Evolutionary conservation across 202 grass and related monocot species (phyloP), one percentile per base, ranked within the genome.

Genomic region (Cymbopogon flexuosus): DNA sequence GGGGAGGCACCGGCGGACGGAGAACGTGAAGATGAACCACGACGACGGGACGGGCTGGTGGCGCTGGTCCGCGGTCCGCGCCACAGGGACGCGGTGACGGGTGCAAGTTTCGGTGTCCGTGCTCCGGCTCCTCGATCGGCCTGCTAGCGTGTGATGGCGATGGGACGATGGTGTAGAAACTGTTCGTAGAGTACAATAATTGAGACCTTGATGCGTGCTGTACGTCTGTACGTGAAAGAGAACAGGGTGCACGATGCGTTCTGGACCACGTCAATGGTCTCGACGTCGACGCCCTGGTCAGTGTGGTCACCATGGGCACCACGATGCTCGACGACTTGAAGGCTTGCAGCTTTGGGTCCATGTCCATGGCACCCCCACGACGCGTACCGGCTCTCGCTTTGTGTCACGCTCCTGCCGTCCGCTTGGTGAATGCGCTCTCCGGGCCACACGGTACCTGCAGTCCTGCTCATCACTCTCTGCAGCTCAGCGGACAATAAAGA

Each of bases 1-100:
- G 79, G 83, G 83, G 4, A 86, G 16, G 9, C 90, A 80, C 13
- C 21, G 8, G 10, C 37, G 70, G 40, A 70, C 68, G 16, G 89
- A 77, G 83, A 31, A 63, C 8, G 21, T 76, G 1, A 77, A 29
- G 54, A 88, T 88, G 87, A 83, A 86, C 40, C 40, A 39, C 12
- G 73, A 85, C 31, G 27, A 27, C 27, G 87, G 78, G 27, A 27
- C 27, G 87, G 78, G 0, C 78, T 78, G 73, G 51, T 82, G 73
- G 79, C 63, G 0, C 47, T 89, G 61, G 43, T 75, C 30, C 49
- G 79, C 0, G 61, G 43, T 75, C 30, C 49, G 79, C 0, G 51
- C 67, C 0, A 74, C 0, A 74, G 35, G 40, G 83, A 75, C 2
- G 83, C 2, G 83, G 83, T 0, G 16, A 2, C 0, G 78, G 73